Conservation (phyloP, 2,329 filamentous ascomycete genomes). For the Botrytis fragariae region DNA sequence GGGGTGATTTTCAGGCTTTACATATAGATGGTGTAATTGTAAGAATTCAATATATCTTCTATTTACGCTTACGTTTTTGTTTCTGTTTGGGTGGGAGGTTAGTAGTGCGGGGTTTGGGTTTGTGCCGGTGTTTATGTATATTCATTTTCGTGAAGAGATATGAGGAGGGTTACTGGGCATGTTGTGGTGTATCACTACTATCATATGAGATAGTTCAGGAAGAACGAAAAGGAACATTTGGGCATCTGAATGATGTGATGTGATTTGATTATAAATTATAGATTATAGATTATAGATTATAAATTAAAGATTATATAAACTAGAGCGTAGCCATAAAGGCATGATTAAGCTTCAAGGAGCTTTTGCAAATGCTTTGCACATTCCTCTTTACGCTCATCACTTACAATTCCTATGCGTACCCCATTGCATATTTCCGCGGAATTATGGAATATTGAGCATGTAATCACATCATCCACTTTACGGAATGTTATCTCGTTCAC, state of each 20-base stretch:
- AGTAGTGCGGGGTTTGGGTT: neutral
- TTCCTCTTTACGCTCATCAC: neutral
- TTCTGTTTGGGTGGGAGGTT: neutral
- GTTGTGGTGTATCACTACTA: neutral
- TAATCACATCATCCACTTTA: neutral
- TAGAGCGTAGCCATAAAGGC: neutral
- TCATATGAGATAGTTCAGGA: neutral
- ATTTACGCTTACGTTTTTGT: neutral
- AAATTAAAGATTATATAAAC: too few species aligned
- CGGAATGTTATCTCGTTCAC: neutral
- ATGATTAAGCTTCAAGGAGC: neutral
- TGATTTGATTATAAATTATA: neutral
- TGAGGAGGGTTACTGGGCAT: neutral
- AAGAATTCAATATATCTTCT: neutral
- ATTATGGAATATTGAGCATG: neutral
- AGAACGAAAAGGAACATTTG: neutral
- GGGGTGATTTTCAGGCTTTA: neutral
- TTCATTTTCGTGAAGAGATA: neutral
- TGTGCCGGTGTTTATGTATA: neutral
- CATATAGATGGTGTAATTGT: conserved; percentile 7
- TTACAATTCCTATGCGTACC: neutral
- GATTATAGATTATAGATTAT: neutral
- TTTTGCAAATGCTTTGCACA: neutral
- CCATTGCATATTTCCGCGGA: neutral
- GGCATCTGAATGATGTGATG: neutral